phyloP scores from a whole-genome alignment of 495 filamentous ascomycete genomes.

The Platismatia glauca region DNA sequence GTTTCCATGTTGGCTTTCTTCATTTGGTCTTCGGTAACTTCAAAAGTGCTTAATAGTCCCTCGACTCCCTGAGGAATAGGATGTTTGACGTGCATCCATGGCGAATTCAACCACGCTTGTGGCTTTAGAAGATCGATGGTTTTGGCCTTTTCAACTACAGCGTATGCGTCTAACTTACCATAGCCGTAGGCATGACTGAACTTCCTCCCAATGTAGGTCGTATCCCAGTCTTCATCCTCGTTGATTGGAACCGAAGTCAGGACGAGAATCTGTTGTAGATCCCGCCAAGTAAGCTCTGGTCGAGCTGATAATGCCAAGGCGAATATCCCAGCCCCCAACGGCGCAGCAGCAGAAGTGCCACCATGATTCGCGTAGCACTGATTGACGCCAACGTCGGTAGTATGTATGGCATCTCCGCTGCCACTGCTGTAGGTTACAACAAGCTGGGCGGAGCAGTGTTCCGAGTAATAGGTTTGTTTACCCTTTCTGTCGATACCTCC shows the following conservation, averaged over 20 bases:
- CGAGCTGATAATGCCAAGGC: slow-evolving; percentile 84
- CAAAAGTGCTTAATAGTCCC: slow-evolving; percentile 68
- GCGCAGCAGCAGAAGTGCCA: slow-evolving; percentile 93
- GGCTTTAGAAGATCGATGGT: slow-evolving; percentile 84
- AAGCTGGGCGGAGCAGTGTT: slow-evolving; percentile 88
- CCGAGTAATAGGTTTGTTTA: slow-evolving; percentile 83
- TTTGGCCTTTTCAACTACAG: slow-evolving; percentile 78
- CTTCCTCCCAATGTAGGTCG: slow-evolving; percentile 66
- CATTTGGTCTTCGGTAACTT: slow-evolving; percentile 67
- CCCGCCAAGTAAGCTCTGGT: slow-evolving; percentile 85
- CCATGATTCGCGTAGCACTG: slow-evolving; percentile 71
- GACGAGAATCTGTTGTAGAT: slow-evolving; percentile 85
- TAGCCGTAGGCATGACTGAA: slow-evolving; percentile 94
- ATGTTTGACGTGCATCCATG: slow-evolving; percentile 83
- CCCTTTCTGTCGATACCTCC: slow-evolving; percentile 86
- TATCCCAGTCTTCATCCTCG: slow-evolving; percentile 72
- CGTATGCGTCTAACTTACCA: slow-evolving; percentile 84
- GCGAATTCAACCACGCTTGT: slow-evolving; percentile 91
- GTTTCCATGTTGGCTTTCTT: slow-evolving; percentile 72
- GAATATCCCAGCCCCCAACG: slow-evolving; percentile 81
- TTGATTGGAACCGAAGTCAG: slow-evolving; percentile 76
- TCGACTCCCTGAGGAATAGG: slow-evolving; percentile 76
- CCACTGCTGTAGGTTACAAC: slow-evolving; percentile 96
- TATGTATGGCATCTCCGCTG: slow-evolving; percentile 79
- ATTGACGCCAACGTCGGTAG: slow-evolving; percentile 84